Evolutionary conservation across 1,284 basidiomycete species (phyloP), one percentile per base, ranked within the genome.

Genomic region (Jaminaea rosea): DNA sequence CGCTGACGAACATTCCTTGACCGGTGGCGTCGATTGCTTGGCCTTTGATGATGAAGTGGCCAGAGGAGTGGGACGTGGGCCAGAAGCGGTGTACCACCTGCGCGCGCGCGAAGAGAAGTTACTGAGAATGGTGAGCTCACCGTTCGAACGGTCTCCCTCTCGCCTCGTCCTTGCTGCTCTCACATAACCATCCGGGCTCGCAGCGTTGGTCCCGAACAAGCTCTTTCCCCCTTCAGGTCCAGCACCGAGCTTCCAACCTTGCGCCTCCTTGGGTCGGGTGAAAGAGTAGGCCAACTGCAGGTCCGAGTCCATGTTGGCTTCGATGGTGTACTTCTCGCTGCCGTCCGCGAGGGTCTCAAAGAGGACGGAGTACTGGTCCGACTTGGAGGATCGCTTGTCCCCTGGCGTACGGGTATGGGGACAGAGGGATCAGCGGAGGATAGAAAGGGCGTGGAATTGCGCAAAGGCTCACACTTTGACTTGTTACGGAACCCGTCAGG

Each of bases 1-100:
- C 93, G 75, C 94, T 88, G 21, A 94, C 81, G 72, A 96, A 86
- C 84, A 91, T 88, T 32, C 88, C 92, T n/a, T 83, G 79, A 37
- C 88, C 91, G 31, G 82, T 79, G 37, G 84, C 79, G 34, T 82
- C 73, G 53, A 82, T 77, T 15, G 85, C 67, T 49, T 81, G 76
- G 31, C 90, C 91, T 44, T 84, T 80, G 61, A 80, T 74, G 52
- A 89, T 81, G 71, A 97, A 74, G 60, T 83, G 80, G 1, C 92
- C 92, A 54, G 55, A 78, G 46, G 80, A 83, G 53, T 77, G 68
- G 56, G 81, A 80, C 27, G 61, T 52, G 29, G 65, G 69, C 67
- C 67, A 73, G 60, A 73, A 73, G 17, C 65, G 58, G 51, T 69
- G 63, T 39, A 69, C 51, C 42, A 69, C n/a, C n/a, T n/a, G n/a